phyloP scores from a whole-genome alignment of 2,329 filamentous ascomycete species.

The Colletotrichum acutatum region DNA sequence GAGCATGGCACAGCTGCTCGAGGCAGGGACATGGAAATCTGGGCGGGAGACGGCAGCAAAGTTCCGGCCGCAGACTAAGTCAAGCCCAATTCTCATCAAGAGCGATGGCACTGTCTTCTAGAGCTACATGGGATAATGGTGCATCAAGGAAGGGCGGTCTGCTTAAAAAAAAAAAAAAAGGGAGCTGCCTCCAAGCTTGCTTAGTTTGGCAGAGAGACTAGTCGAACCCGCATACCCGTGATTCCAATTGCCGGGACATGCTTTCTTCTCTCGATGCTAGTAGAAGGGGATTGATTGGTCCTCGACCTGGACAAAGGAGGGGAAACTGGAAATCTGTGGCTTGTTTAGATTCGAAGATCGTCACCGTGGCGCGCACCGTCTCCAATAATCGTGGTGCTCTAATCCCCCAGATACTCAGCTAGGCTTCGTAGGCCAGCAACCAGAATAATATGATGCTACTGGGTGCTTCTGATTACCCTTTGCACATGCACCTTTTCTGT shows the following conservation, averaged over 20 bases:
- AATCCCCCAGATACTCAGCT: not conserved
- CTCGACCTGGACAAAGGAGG: not conserved
- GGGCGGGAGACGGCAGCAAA: slow-evolving; percentile 85
- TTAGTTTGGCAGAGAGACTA: not conserved
- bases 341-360: not conserved
- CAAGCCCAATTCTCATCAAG: slow-evolving; percentile 84
- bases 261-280: not conserved
- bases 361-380: not conserved
- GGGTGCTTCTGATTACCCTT: not conserved
- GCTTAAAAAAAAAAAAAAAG: not conserved
- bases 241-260: not conserved
- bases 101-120: slow-evolving; percentile 86
- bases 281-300: not conserved
- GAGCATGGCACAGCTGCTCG: slow-evolving; percentile 61
- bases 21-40: slow-evolving; percentile 69
- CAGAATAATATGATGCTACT: not conserved
- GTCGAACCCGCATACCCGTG: not conserved
- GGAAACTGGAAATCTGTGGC: not conserved
- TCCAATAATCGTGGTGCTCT: not conserved
- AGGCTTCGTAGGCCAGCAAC: not conserved
- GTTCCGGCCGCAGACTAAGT: slow-evolving; percentile 81
- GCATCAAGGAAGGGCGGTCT: not conserved
- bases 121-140: not conserved
- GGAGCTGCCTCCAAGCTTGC: not conserved
- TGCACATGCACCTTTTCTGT: not conserved